phyloP scores from a whole-genome alignment of 352 stramenopile species.

The Blastocystis sp. region DNA sequence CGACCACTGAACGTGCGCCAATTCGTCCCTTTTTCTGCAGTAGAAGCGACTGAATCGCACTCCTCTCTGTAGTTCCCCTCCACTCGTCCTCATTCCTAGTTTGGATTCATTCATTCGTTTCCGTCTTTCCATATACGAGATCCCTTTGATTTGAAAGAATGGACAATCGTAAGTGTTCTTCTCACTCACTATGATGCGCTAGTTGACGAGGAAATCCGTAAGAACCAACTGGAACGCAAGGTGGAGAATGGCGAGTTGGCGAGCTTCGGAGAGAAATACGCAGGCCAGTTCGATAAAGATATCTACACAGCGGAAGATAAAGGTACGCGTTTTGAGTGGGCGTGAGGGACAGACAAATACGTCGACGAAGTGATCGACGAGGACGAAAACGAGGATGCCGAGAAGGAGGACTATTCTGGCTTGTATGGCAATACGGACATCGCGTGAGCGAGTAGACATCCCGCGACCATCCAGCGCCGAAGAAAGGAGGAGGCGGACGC shows the following conservation, averaged over 20 bases:
- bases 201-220: constrained; percentile 55
- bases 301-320: constrained; percentile 54
- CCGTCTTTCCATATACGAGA: too few species aligned
- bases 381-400: constrained; percentile 31
- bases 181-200: background rate
- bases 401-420: constrained; percentile 33
- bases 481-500: constrained; percentile 37
- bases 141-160: background rate
- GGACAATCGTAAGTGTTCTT: constrained; percentile 29
- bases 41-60: too few species aligned
- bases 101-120: too few species aligned
- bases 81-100: too few species aligned
- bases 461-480: constrained; percentile 42
- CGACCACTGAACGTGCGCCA: too few species aligned
- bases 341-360: constrained; percentile 26
- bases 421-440: background rate
- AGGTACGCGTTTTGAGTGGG: background rate
- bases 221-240: constrained; percentile 56
- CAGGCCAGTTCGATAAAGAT: constrained; percentile 59
- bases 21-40: too few species aligned
- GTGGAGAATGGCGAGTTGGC: constrained; percentile 33
- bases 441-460: constrained; percentile 37
- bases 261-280: constrained; percentile 59
- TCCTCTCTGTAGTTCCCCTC: too few species aligned
- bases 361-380: constrained; percentile 43